Base-by-base conservation (phyloP, 257 asterid genomes). In the Linderniella brevidens region DNA sequence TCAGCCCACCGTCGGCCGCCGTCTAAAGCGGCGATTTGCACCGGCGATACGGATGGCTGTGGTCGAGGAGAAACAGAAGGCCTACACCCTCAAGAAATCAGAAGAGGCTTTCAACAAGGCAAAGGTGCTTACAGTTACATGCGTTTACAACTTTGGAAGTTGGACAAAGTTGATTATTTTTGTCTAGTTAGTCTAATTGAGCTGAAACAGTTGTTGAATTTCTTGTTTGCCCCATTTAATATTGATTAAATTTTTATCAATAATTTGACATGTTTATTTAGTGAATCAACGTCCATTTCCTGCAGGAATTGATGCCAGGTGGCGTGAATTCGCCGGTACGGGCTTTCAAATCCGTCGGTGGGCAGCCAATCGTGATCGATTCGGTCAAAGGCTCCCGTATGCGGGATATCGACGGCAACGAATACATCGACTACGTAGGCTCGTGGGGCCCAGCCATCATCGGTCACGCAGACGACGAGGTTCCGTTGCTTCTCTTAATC, bases 361-460 rank as follows among this genome's bases (percentile, higher is more conserved):
- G 99, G 51, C 99, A 85, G 61, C 99, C 99, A 45, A 73, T 90
- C 46, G 37, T 90, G 49, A 64, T 90, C 35, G 99, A 85, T 64
- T 77, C 86, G 5, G 96, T 81, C 53, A 90, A 90, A 75, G 99
- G 99, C 58, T 81, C 93, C 18, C 93, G 17, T 58, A 85, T 90
- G 99, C 67, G 86, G 88, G 94, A 90, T 60, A 85, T 90, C 12
- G 96, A 90, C 65, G 96, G 99, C 47, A 90, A 90, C 44, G 94
- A 90, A 68, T 90, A 90, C 77, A 85, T 90, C 37, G 99, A 90
- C 75, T 90, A 90, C 44, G 96, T 90, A 48, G 99, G 99, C 59
- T 90, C 96, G n/a, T 85, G 96, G 99, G 99, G 99, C 16, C 99
- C 99, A 11, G 96, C 96, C 60, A 85, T 85, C 50, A 90, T 90